These are phyloP conservation scores for Daldinia vernicosa DNA, from an alignment of 495 filamentous ascomycete genomes.

Conservation along the genomic window DNA sequence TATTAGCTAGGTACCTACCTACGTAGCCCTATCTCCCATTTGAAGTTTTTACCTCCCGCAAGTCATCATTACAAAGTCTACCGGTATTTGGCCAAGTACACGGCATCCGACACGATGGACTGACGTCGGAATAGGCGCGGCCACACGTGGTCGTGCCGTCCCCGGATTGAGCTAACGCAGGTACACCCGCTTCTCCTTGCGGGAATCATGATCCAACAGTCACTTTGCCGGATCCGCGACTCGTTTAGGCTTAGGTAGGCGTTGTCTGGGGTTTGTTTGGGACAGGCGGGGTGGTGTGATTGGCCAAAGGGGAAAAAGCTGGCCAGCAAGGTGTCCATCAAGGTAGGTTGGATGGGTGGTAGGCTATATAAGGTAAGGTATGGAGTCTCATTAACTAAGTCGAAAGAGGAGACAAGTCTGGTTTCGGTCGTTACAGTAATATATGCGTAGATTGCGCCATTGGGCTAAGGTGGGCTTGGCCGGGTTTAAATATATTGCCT, in stretches of 20 bases:
- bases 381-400: background rate
- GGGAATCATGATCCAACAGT: slow-evolving; percentile 9
- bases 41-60: background rate
- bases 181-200: slow-evolving; percentile 13
- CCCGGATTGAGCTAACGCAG: slow-evolving; percentile 33
- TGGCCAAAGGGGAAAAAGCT: slow-evolving; percentile 15
- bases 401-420: background rate
- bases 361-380: too few species aligned
- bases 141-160: slow-evolving; percentile 27
- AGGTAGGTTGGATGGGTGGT: too few species aligned
- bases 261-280: background rate
- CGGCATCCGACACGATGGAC: background rate
- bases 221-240: background rate
- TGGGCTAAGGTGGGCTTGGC: slow-evolving; percentile 11
- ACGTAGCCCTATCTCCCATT: too few species aligned
- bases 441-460: slow-evolving; percentile 20
- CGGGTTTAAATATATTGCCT: slow-evolving; percentile 41
- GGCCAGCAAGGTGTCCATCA: slow-evolving; percentile 40
- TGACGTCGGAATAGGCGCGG: slow-evolving; percentile 30
- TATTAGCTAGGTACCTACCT: too few species aligned
- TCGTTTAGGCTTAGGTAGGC: slow-evolving; percentile 3
- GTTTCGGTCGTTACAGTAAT: slow-evolving; percentile 14
- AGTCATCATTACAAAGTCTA: background rate
- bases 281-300: slow-evolving; percentile 21
- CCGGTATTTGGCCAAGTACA: background rate